Percentiles rank a stretch among this genome's conserved stretches.
Evolutionary conservation across 2,329 filamentous ascomycete genomes (phyloP).

Genomic region (Sporothrix schenckii): DNA sequence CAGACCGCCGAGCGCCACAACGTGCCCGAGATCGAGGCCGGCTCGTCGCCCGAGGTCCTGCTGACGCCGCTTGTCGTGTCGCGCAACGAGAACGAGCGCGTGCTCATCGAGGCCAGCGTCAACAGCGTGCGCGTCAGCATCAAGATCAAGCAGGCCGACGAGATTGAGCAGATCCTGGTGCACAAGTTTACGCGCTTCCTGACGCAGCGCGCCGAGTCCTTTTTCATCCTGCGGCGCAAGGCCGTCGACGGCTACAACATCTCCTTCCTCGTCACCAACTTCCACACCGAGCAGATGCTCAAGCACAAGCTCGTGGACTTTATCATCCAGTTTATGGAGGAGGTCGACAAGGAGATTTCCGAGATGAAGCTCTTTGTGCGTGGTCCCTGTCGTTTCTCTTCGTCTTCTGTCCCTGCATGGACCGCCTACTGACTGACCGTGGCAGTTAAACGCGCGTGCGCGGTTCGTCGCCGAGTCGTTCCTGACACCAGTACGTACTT

Average conservation of each 20-base stretch:
- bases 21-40: conserved; percentile 94
- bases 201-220: conserved; percentile 92
- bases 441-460: conserved; percentile 88
- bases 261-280: conserved; percentile 97
- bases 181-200: conserved; percentile 98
- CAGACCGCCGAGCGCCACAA: conserved; percentile 97
- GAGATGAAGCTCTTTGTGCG: conserved; percentile 99
- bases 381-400: not conserved
- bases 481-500: conserved; percentile 67
- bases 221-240: conserved; percentile 95
- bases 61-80: conserved; percentile 88
- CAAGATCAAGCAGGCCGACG: conserved; percentile 98
- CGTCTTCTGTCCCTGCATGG: conserved; percentile 17
- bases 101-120: conserved; percentile 93
- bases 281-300: conserved; percentile 97
- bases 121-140: conserved; percentile 98
- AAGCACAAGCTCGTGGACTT: conserved; percentile 99
- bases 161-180: conserved; percentile 96
- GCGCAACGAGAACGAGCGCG: conserved; percentile 95
- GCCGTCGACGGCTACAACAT: conserved; percentile 99
- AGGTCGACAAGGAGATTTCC: conserved; percentile 99
- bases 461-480: conserved; percentile 98
- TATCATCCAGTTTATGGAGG: conserved; percentile 99
- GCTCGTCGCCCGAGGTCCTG: conserved; percentile 88
- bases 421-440: conserved; percentile 26